phyloP scores from a whole-genome alignment of 331 rosid genomes.

The Acacia concinna region DNA sequence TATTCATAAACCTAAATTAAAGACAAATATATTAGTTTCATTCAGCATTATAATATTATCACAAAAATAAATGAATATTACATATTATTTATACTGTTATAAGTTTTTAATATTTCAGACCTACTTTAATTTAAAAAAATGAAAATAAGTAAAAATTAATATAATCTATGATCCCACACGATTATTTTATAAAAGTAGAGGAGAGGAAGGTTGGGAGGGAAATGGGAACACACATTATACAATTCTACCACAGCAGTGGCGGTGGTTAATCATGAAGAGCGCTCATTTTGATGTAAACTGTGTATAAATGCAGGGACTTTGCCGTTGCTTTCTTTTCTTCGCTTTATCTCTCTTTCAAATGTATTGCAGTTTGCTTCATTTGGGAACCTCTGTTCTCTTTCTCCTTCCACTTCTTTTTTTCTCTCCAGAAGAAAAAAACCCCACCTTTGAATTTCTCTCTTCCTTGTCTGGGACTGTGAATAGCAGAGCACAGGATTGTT shows the following conservation, averaged over 20 bases:
- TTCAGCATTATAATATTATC: no score
- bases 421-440: neutral
- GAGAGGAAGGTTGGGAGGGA: conserved; percentile 34
- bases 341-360: conserved; percentile 22
- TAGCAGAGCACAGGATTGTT: conserved; percentile 35
- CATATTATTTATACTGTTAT: no score
- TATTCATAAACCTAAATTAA: neutral
- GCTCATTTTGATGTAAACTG: conserved; percentile 82
- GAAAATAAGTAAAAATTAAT: no score
- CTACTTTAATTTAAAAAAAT: no score
- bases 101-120: no score
- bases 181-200: conserved; percentile 33
- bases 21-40: no score
- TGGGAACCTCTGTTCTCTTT: neutral
- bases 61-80: no score
- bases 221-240: neutral
- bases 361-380: conserved; percentile 28
- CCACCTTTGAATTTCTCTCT: conserved; percentile 25
- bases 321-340: conserved; percentile 16
- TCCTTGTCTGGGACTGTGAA: conserved; percentile 43
- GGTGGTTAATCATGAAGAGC: conserved; percentile 99
- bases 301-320: conserved; percentile 65
- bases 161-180: no score
- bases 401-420: neutral
- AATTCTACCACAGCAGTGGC: conserved; percentile 62